Base-by-base conservation (phyloP, 176 grass and related monocot species). In the Metroxylon sagu region DNA sequence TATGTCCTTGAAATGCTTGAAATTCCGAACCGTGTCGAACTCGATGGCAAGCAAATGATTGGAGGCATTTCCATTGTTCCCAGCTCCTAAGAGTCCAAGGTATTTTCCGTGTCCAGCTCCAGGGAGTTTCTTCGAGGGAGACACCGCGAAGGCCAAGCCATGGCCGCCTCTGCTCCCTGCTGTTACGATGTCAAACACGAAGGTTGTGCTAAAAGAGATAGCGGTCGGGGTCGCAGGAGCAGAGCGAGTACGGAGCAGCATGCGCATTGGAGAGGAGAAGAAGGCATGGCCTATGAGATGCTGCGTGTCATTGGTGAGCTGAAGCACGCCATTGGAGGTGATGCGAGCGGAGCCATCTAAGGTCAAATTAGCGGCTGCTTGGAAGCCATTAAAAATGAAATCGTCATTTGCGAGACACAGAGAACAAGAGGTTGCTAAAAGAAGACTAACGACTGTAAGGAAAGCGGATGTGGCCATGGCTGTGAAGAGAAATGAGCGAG, bases 321-420 rank as follows among this genome's bases (percentile, higher is more conserved):
- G 51, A 50, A 67, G 64, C 29, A 31, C n/a, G 18, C 51, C 64
- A 67, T 67, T 54, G 25, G 64, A 31, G 4, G 25, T 35, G 64
- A 67, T 30, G 19, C 26, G 49, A 7, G 64, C 64, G 14, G 50
- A 53, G 15, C 8, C 64, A 35, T 53, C 50, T 14, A 67, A 54
- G 64, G 50, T 67, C 7, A 67, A 6, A 18, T 54, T 54, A 15
- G 10, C 49, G 4, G 50, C 64, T 14, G 29, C 3, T 67, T 54
- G 12, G 50, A 67, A 67, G 5, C 64, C 64, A 53, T 67, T 35
- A 26, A 19, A 67, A 6, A 29, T 16, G 15, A 67, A 67, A 4
- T 67, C 50, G 18, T 23, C 21, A 23, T 23, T 23, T 23, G 21
- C 21, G 0, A 23, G 21, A 23, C 21, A 23, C 21, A 23, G 1